Base-by-base conservation (phyloP, 805 yeast genomes). In the Spathaspora boniae region DNA sequence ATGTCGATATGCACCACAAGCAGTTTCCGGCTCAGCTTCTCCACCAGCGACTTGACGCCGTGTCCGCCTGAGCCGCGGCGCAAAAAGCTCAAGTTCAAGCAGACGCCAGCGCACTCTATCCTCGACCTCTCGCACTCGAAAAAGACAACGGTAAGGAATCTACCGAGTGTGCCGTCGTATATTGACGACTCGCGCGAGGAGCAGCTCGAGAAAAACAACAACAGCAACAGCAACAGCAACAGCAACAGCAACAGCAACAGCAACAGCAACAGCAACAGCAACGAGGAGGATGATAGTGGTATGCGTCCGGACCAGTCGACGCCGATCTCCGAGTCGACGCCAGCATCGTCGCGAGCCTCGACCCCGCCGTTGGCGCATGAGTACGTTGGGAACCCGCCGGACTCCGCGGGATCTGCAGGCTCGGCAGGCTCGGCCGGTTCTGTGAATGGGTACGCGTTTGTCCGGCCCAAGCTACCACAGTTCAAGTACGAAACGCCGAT, bases 381-480 rank as follows among this genome's bases (percentile, higher is more conserved):
- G 6, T n/a, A n/a, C n/a, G n/a, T n/a, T n/a, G n/a, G n/a, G n/a
- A n/a, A n/a, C n/a, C n/a, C n/a, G n/a, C n/a, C n/a, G n/a, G n/a
- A n/a, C n/a, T n/a, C n/a, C n/a, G n/a, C n/a, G n/a, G n/a, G n/a
- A n/a, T n/a, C n/a, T n/a, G n/a, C n/a, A n/a, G n/a, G n/a, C n/a
- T n/a, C n/a, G n/a, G n/a, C n/a, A n/a, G n/a, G n/a, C n/a, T 22
- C 27, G 38, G 75, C 74, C 1, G 58, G 60, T 1, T 38, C 47
- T 3, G 56, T 63, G 11, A 58, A 66, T 33, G 78, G 76, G 2
- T 73, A 62, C 44, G 54, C 58, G 31, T 71, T 72, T 48, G 59
- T 73, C 4, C 58, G 65, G 24, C 58, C 62, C 1, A 24, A 24
- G 5, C 9, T 26, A 12, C 9, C 12, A 16, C 20, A 40, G 14